Base-by-base conservation (phyloP, 306 rosid species). In the Dalbergia cultrata region DNA sequence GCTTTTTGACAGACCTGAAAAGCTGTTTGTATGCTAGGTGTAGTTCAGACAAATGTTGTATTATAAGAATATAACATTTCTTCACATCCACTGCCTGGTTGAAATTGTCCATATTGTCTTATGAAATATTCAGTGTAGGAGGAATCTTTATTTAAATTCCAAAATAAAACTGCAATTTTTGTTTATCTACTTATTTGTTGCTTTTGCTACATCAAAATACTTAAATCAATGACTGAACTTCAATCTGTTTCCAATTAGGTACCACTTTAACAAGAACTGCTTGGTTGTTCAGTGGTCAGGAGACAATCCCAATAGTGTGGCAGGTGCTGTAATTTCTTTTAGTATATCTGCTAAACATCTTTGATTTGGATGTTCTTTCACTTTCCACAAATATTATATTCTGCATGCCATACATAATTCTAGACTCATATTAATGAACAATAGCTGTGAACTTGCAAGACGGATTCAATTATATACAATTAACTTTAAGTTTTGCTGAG, bases 301-400 rank as follows among this genome's bases (percentile, higher is more conserved):
- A 81, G 99, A 95, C 88, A 95, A 95, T 80, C 99, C 98, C 53
- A 95, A 95, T 83, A 95, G 99, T 84, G 81, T 95, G 6, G 99
- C 98, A 90, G 99, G 99, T 95, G 67, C 85, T 58, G 54, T 19
- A 47, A 44, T 69, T 80, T 84, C 56, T 81, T 78, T 34, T 53
- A 64, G 44, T 67, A 64, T 76, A 50, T 64, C 74, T 74, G 11
- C 18, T 22, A 41, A 68, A 26, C 68, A 75, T 53, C 4, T 73
- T 31, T 45, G 10, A 8, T 49, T 70, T 60, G 8, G 13, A 43
- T n/a, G 59, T 76, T 80, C 57, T 21, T 43, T 49, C 67, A 34
- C 81, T 14, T 33, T 13, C 44, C 57, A 17, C 22, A 33, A 72
- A 67, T 62, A 17, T n/a, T 26, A 33, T 47, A 47, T 5, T 63